A percentile compares a stretch with the other conserved stretches of the same genome.
Evolutionary conservation across 768 basidiomycete genomes (phyloP).

Genomic region (Chalciporus piperatus): DNA sequence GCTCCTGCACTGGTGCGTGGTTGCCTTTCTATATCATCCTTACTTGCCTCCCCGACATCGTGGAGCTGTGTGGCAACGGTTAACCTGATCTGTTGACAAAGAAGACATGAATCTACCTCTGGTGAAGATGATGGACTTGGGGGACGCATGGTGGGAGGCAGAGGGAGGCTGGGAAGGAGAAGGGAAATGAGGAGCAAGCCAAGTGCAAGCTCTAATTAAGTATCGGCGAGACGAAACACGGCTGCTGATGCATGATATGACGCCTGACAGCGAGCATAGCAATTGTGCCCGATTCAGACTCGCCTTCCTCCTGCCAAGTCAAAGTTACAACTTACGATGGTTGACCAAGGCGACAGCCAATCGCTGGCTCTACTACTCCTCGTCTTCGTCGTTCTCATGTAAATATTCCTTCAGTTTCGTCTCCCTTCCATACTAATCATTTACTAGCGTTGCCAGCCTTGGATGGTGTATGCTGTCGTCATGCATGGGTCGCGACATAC

Average conservation of each 20-base stretch:
- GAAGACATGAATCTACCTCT: constrained; percentile 7
- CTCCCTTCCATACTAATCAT: not conserved
- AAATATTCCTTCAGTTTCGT: constrained; percentile 1
- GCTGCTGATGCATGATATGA: too few relatives aligned
- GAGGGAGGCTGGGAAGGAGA: too few relatives aligned
- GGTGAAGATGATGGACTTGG: constrained; percentile 1
- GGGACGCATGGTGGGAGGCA: not conserved
- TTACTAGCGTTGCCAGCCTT: constrained; percentile 44
- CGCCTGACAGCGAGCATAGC: too few relatives aligned
- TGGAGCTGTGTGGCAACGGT: not conserved
- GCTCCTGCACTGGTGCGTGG: constrained; percentile 33
- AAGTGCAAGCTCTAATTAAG: too few relatives aligned
- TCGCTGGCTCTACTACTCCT: constrained; percentile 41
- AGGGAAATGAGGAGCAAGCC: too few relatives aligned
- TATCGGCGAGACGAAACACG: too few relatives aligned
- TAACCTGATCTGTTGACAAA: not conserved
- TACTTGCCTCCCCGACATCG: not conserved
- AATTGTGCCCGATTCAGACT: too few relatives aligned
- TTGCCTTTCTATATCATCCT: constrained; percentile 39
- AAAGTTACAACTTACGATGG: not conserved
- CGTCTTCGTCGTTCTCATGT: constrained; percentile 51
- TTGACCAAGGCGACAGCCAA: not conserved
- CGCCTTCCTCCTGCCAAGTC: not conserved
- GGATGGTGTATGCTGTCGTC: constrained; percentile 70
- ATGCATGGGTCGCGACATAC: constrained; percentile 55